phyloP scores from a whole-genome alignment of 2,329 filamentous ascomycete species.

The Neopestalotiopsis rosae region DNA sequence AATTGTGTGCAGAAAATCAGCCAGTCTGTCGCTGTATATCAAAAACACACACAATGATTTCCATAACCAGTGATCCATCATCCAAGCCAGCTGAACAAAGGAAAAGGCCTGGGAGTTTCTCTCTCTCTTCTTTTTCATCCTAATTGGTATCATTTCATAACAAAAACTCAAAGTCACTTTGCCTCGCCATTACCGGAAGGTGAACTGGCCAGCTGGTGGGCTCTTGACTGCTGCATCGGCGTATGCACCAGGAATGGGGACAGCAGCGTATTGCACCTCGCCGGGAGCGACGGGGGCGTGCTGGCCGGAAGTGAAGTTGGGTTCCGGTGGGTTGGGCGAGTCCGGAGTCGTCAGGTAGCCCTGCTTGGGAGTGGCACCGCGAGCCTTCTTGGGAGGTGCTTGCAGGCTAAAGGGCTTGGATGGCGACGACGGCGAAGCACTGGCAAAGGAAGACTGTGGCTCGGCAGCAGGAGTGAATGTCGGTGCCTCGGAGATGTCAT shows the following conservation, averaged over 20 bases:
- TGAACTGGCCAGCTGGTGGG: constrained; percentile 50
- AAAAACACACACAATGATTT: neutral
- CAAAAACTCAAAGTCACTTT: neutral
- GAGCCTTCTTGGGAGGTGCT: constrained; percentile 79
- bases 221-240: constrained; percentile 59
- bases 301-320: constrained; percentile 54
- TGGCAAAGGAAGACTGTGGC: constrained; percentile 67
- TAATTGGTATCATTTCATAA: constrained; percentile 11
- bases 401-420: constrained; percentile 81
- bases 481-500: constrained; percentile 47
- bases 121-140: constrained; percentile 24
- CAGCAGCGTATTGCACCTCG: constrained; percentile 83
- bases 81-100: constrained; percentile 28
- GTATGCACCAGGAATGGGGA: constrained; percentile 90
- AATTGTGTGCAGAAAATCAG: neutral
- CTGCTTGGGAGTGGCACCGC: constrained; percentile 76
- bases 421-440: constrained; percentile 31
- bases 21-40: constrained; percentile 9
- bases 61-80: constrained; percentile 21
- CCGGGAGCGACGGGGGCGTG: constrained; percentile 76
- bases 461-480: constrained; percentile 63
- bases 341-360: constrained; percentile 63
- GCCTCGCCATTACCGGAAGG: constrained; percentile 17
- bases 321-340: constrained; percentile 42
- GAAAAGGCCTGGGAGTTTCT: constrained; percentile 16